phyloP scores from a whole-genome alignment of 116 monocot genomes.

The Cymodocea nodosa region DNA sequence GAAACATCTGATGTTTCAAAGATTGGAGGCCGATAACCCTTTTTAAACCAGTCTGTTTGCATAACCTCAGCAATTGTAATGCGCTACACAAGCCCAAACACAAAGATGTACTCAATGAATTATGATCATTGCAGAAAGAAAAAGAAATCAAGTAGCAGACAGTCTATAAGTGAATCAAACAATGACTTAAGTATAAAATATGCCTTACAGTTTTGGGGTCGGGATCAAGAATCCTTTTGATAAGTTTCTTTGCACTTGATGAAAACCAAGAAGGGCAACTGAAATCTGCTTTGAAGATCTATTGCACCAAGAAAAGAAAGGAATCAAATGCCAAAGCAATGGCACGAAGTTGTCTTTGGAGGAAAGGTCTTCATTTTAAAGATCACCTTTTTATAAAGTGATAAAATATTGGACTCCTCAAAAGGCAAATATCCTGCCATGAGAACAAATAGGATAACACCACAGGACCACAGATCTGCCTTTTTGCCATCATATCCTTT shows the following conservation, averaged over 20 bases:
- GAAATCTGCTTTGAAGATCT: conserved; percentile 70
- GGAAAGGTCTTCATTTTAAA: neutral
- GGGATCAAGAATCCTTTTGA: conserved; percentile 72
- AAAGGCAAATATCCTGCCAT: conserved; percentile 91
- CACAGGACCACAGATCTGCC: conserved; percentile 92
- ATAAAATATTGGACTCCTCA: conserved; percentile 48
- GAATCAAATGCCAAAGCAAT: neutral
- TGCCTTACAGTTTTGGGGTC: conserved; percentile 51
- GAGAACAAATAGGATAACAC: conserved; percentile 88
- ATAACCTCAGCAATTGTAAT: conserved; percentile 63
- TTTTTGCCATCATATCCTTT: conserved; percentile 81
- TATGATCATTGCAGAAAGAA: neutral
- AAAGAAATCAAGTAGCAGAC: neutral
- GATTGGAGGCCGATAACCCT: conserved; percentile 52
- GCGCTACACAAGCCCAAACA: conserved; percentile 24
- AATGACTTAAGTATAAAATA: neutral
- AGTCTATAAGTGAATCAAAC: neutral
- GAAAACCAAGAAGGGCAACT: conserved; percentile 64
- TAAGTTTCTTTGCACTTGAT: conserved; percentile 59
- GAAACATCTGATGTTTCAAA: conserved; percentile 36
- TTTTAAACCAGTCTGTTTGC: conserved; percentile 78
- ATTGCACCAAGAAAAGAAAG: conserved; percentile 8
- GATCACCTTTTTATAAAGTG: conserved; percentile 53
- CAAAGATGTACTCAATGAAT: neutral
- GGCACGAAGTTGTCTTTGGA: neutral